phyloP scores from a whole-genome alignment of 768 basidiomycete species.

The Russula lepida region DNA sequence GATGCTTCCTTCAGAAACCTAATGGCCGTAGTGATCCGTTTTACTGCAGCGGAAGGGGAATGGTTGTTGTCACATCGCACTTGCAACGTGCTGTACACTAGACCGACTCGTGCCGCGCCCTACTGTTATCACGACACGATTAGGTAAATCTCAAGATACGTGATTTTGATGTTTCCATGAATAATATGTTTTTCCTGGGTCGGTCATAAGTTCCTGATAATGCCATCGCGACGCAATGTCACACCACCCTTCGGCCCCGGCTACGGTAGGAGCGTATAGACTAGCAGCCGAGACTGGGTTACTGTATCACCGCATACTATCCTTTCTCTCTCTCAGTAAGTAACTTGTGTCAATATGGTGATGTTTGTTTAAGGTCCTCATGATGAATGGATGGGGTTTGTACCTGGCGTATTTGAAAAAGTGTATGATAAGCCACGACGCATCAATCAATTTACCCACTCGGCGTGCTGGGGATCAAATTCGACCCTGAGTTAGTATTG shows the following conservation, averaged over 20 bases:
- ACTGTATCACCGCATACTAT: not conserved
- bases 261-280: not conserved
- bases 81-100: not conserved
- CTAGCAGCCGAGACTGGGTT: not conserved
- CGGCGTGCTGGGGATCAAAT: not conserved
- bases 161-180: not conserved
- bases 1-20: too few relatives aligned
- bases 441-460: not conserved
- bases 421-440: too few relatives aligned
- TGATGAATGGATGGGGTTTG: not conserved
- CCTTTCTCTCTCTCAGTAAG: too few relatives aligned
- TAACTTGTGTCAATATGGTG: too few relatives aligned
- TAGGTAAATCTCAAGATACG: not conserved
- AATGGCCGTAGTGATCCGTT: too few relatives aligned
- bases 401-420: not conserved
- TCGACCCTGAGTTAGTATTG: not conserved
- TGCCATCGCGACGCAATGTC: not conserved
- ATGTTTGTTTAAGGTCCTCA: not conserved
- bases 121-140: not conserved
- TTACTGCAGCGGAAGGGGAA: not conserved
- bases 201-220: not conserved
- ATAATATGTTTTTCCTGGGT: not conserved
- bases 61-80: not conserved
- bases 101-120: not conserved
- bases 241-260: not conserved